A percentile compares a stretch with the other conserved stretches of the same genome.
Conservation (phyloP, 306 rosid species). For the Potentilla sterilis region DNA sequence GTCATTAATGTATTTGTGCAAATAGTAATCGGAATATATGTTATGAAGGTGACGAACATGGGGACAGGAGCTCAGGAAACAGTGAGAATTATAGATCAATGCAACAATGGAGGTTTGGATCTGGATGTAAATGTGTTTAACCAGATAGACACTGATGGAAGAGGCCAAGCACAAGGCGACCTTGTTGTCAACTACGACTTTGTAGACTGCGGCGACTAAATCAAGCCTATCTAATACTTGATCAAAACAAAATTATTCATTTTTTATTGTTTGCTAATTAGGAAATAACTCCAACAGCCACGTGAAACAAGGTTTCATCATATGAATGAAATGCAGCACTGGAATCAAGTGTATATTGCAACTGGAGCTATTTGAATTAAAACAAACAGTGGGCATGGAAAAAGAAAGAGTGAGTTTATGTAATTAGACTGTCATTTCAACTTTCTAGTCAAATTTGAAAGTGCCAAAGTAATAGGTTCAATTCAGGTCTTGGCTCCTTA, state of each 20-base stretch:
- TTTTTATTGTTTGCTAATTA: neutral
- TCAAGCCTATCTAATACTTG: neutral
- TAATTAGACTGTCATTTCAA: neutral
- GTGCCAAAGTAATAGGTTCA: neutral
- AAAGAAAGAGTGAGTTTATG: neutral
- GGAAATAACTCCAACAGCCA: neutral
- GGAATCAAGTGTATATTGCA: neutral
- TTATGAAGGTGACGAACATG: constrained; percentile 55
- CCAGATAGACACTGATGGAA: constrained; percentile 41
- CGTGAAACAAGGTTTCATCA: neutral
- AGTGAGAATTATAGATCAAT: constrained; percentile 64
- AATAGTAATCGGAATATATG: neutral
- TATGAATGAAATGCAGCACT: neutral
- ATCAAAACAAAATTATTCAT: neutral
- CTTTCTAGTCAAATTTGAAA: neutral
- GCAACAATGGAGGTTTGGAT: constrained; percentile 54
- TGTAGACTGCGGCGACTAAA: constrained; percentile 50
- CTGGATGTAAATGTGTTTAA: constrained; percentile 49
- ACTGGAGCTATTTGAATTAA: neutral
- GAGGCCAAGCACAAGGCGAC: constrained; percentile 44
- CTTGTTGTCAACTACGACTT: constrained; percentile 52
- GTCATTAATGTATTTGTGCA: neutral
- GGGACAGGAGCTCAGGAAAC: constrained; percentile 34
- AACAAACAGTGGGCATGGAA: neutral
- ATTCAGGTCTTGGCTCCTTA: neutral